Evolutionary conservation across 139 green algal species (phyloP).

Genomic region (Limnomonas spitsbergensis): DNA sequence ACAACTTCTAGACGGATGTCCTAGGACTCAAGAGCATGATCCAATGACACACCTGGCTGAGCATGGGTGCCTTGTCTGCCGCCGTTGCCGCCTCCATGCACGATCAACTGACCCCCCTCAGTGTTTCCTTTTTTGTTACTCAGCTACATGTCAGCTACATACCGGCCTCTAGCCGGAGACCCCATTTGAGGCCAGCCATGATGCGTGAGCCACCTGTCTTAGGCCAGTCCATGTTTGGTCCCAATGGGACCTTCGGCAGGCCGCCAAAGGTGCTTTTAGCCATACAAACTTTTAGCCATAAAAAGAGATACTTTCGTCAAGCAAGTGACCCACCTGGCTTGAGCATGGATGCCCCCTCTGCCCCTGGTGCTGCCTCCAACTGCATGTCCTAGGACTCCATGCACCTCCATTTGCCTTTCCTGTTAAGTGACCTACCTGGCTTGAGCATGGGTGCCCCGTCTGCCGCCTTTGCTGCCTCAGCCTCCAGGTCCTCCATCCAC

Average conservation of each 20-base stretch:
- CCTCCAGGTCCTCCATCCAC: conserved; percentile 73
- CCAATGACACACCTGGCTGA: too few species aligned
- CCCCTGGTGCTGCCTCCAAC: not conserved
- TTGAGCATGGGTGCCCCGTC: conserved; percentile 64
- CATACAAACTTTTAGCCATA: not conserved
- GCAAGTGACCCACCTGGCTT: conserved; percentile 55
- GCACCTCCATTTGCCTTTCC: not conserved
- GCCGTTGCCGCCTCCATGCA: not conserved
- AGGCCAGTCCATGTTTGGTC: too few species aligned
- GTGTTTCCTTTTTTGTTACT: too few species aligned
- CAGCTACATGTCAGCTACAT: too few species aligned
- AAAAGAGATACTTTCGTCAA: not conserved
- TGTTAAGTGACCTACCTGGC: conserved; percentile 46
- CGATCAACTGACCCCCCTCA: not conserved
- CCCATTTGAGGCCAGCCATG: too few species aligned
- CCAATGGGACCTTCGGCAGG: too few species aligned
- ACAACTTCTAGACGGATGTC: too few species aligned
- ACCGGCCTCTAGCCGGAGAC: too few species aligned
- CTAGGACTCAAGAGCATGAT: too few species aligned
- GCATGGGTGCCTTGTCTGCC: not conserved
- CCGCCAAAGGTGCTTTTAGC: too few species aligned
- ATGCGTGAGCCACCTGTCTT: too few species aligned
- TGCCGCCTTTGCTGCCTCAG: conserved; percentile 28
- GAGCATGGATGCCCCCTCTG: not conserved
- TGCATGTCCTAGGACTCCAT: conserved; percentile 45